phyloP scores from a whole-genome alignment of 352 stramenopile genomes.

The Globisporangium takayamanum region DNA sequence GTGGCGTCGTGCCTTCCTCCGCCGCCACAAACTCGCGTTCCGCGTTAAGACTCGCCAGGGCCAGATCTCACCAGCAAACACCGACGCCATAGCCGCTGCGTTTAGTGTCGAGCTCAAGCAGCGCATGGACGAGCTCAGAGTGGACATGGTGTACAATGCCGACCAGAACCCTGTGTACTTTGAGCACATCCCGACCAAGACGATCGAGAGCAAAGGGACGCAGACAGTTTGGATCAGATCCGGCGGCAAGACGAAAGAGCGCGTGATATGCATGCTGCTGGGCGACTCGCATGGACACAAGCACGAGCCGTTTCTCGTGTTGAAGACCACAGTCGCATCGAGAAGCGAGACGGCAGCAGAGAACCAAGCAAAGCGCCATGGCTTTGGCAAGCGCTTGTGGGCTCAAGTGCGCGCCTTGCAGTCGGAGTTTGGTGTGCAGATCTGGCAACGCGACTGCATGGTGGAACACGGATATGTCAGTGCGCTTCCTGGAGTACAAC shows the following conservation, averaged over 20 bases:
- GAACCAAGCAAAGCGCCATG: conserved; percentile 11
- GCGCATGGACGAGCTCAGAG: conserved; percentile 1
- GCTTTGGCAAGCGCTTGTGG: conserved; percentile 15
- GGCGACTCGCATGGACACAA: conserved; percentile 20
- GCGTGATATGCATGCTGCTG: conserved; percentile 13
- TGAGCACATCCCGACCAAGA: conserved; percentile 20
- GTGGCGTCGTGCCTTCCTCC: conserved; percentile 6
- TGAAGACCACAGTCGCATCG: conserved; percentile 18
- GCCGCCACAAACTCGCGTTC: conserved; percentile 2
- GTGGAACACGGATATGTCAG: conserved; percentile 24
- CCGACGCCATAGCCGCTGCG: not conserved
- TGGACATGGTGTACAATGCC: conserved; percentile 12
- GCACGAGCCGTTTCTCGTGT: conserved; percentile 18
- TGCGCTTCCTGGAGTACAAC: conserved; percentile 17
- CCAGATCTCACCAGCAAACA: not conserved
- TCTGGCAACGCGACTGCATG: conserved; percentile 21
- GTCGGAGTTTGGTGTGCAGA: conserved; percentile 3
- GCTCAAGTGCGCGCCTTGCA: conserved; percentile 1
- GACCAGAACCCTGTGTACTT: conserved; percentile 16
- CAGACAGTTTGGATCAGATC: conserved; percentile 22
- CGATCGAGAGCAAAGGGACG: conserved; percentile 4
- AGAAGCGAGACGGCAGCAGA: not conserved
- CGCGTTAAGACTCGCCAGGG: not conserved
- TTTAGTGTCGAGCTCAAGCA: not conserved
- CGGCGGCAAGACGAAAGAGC: conserved; percentile 20